Conservation (phyloP, 2,329 filamentous ascomycete genomes). For the Talaromyces albobiverticillius region DNA sequence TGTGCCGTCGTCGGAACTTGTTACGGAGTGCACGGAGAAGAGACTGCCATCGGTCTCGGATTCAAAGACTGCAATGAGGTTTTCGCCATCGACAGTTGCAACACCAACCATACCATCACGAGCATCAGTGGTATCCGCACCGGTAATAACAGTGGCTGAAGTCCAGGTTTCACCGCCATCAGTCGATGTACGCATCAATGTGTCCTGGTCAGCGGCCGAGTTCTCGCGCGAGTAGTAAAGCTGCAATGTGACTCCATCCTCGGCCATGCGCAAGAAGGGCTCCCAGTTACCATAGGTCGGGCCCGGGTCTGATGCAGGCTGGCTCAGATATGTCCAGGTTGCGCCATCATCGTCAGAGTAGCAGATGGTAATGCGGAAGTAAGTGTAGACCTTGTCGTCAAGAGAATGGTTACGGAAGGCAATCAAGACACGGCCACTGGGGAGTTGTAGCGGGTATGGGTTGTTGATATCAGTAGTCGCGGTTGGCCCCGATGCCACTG, state of each 20-base stretch:
- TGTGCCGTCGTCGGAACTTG: slow-evolving; percentile 2
- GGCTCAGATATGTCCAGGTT: slow-evolving; percentile 2
- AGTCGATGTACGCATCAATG: not conserved
- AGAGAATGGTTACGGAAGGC: slow-evolving; percentile 7
- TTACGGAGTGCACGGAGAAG: slow-evolving; percentile 4
- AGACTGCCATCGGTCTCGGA: not conserved
- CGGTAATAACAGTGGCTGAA: not conserved
- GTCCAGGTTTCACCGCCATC: slow-evolving; percentile 6
- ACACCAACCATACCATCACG: slow-evolving; percentile 9
- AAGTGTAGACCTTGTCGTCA: not conserved
- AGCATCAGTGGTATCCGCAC: not conserved
- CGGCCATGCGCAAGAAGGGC: slow-evolving; percentile 9
- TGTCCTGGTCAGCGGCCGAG: not conserved
- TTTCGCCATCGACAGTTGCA: not conserved
- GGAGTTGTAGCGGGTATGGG: not conserved
- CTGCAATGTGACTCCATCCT: not conserved
- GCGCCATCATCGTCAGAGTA: slow-evolving; percentile 4
- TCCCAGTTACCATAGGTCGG: slow-evolving; percentile 4
- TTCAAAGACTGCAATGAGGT: slow-evolving; percentile 5
- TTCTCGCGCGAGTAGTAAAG: slow-evolving; percentile 3
- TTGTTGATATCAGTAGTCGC: not conserved
- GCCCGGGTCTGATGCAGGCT: not conserved
- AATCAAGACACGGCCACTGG: not conserved
- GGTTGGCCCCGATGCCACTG: not conserved
- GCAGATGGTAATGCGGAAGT: slow-evolving; percentile 6